Conservation (phyloP, 169 alveolate species). For the Cryptosporidium baileyi region DNA sequence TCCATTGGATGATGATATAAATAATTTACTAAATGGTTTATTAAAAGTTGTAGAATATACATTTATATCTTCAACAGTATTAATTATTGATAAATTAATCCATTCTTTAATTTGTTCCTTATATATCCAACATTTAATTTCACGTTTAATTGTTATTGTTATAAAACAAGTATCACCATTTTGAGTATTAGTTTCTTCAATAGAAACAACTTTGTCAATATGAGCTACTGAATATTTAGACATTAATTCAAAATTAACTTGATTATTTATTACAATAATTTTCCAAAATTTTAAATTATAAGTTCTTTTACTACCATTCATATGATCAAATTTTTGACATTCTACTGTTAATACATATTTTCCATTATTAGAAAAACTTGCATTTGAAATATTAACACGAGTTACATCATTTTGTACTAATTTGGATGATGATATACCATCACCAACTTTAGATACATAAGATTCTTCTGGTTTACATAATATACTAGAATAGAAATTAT, state of each 20-base stretch:
- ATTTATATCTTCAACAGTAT: neutral
- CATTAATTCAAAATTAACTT: neutral
- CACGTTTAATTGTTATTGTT: neutral
- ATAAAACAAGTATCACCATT: neutral
- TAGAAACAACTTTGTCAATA: slow-evolving; percentile 1
- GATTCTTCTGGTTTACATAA: slow-evolving; percentile 32
- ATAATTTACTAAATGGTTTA: neutral
- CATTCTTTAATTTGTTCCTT: slow-evolving; percentile 36
- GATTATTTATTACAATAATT: neutral
- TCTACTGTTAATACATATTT: slow-evolving; percentile 9
- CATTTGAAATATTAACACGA: neutral
- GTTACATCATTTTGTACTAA: neutral
- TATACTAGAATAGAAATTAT: neutral
- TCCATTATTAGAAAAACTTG: slow-evolving; percentile 7
- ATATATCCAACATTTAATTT: slow-evolving; percentile 43
- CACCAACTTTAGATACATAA: slow-evolving; percentile 60
- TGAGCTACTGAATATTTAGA: slow-evolving; percentile 34
- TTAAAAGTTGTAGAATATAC: slow-evolving; percentile 21
- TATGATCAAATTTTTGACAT: slow-evolving; percentile 37
- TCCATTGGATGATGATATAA: slow-evolving; percentile 9
- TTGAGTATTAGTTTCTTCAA: neutral
- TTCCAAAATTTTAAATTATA: slow-evolving; percentile 40
- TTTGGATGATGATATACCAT: slow-evolving; percentile 55
- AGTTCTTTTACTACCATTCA: neutral
- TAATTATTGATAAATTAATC: slow-evolving; percentile 12